Evolutionary conservation across 2,329 filamentous ascomycete genomes (phyloP).

Genomic region (Aspergillus calidoustus): DNA sequence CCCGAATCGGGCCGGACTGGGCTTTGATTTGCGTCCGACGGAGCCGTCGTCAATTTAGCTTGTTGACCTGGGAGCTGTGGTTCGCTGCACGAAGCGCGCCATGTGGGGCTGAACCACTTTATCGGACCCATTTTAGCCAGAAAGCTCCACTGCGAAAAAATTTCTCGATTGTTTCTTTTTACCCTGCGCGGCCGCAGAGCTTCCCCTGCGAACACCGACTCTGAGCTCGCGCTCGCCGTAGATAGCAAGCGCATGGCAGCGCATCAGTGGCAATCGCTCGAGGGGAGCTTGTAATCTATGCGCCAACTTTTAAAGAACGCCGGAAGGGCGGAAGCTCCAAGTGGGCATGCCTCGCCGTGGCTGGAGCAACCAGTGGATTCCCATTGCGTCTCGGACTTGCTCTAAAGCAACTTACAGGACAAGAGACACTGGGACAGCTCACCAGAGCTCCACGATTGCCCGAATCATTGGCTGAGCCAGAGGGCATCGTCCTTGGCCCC

Average conservation of each 20-base stretch:
- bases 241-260: background rate
- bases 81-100: constrained; percentile 12
- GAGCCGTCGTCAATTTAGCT: constrained; percentile 22
- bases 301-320: constrained; percentile 4
- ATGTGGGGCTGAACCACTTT: constrained; percentile 25
- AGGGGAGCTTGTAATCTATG: background rate
- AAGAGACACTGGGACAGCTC: constrained; percentile 13
- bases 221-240: background rate
- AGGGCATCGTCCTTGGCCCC: constrained; percentile 23
- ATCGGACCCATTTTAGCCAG: constrained; percentile 25
- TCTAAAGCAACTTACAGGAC: constrained; percentile 6
- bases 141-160: constrained; percentile 21
- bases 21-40: constrained; percentile 25
- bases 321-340: constrained; percentile 15
- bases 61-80: background rate
- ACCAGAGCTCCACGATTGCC: constrained; percentile 20
- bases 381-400: constrained; percentile 10
- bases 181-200: background rate
- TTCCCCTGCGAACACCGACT: background rate
- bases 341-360: constrained; percentile 15
- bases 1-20: constrained; percentile 33
- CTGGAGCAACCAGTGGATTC: constrained; percentile 25
- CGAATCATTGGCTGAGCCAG: constrained; percentile 26
- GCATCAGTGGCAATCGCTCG: background rate
- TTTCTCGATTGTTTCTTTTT: constrained; percentile 15